Evolutionary conservation across 345 rosid genomes (phyloP), one percentile per base, ranked within the genome.

Genomic region (Draba incana): DNA sequence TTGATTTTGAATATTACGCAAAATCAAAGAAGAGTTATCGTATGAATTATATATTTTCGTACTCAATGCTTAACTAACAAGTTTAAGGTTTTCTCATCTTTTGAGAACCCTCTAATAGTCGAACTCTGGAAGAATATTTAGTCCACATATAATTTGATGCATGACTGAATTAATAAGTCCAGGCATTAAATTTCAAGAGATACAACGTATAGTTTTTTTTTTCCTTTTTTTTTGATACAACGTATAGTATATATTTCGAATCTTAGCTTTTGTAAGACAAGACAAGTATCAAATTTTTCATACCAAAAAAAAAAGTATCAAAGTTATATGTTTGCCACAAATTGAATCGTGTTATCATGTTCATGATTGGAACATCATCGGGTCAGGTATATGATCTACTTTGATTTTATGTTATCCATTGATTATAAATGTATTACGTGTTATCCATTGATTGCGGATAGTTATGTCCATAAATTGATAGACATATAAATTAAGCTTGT

Each of bases 21-120:
- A 64, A 45, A 48, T n/a, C n/a, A 41, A 64, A 5, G 57, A 49
- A 72, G 35, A 44, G 47, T 64, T 55, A 38, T 28, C 4, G 37
- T 55, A 46, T 62, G 12, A 46, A 14, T 45, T 11, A 37, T 42
- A 15, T 27, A 5, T n/a, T 11, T 24, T 48, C 15, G 48, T 54
- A 63, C 20, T 37, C 65, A 63, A 64, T 72, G 66, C 76, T 72
- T 72, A 64, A 5, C 2, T 41, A 72, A 23, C 53, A 72, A 56
- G 43, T 48, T 64, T 56, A 64, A 64, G 70, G 59, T 54, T 71
- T 54, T 14, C 54, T 25, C 54, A 20, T 30, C n/a, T 35, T 59
- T 42, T 24, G 35, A 51, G 28, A 43, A 70, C 23, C 30, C 61
- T 20, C 46, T 5, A 49, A 28, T 68, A 16, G 47, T 39, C 50